phyloP scores from a whole-genome alignment of 495 filamentous ascomycete genomes.

The Cercophora samala region DNA sequence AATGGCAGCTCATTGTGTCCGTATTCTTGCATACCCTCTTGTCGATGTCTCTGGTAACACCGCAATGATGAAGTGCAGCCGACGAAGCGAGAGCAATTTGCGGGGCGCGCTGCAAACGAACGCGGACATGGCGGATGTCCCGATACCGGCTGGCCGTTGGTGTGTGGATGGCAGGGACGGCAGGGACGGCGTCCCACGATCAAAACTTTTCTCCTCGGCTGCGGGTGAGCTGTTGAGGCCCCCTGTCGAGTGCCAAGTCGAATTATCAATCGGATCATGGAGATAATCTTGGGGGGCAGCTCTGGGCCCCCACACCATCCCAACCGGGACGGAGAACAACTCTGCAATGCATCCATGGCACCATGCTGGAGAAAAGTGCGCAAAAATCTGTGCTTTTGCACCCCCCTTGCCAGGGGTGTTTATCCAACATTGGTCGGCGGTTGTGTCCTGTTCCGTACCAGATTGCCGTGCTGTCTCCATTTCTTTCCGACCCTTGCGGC shows the following conservation, averaged over 20 bases:
- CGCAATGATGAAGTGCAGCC: too few relatives aligned
- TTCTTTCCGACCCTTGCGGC: neutral
- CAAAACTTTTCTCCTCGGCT: neutral
- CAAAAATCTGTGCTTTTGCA: neutral
- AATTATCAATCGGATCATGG: constrained; percentile 4
- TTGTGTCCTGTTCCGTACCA: neutral
- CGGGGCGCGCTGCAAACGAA: neutral
- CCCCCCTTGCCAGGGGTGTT: neutral
- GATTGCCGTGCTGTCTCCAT: neutral
- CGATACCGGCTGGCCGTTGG: constrained; percentile 1
- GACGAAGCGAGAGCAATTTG: neutral
- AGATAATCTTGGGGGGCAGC: neutral
- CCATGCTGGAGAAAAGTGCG: neutral
- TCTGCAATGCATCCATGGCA: neutral
- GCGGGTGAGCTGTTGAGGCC: neutral
- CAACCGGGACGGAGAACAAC: neutral
- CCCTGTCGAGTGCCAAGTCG: neutral
- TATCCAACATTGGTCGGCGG: neutral
- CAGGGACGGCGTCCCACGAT: neutral
- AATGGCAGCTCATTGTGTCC: neutral
- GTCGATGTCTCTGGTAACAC: too few relatives aligned
- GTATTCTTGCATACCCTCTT: too few relatives aligned
- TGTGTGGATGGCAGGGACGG: neutral
- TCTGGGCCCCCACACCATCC: neutral
- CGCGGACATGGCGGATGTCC: neutral